Conservation (phyloP, 768 basidiomycete genomes). For the Rossbeevera mucosa region DNA sequence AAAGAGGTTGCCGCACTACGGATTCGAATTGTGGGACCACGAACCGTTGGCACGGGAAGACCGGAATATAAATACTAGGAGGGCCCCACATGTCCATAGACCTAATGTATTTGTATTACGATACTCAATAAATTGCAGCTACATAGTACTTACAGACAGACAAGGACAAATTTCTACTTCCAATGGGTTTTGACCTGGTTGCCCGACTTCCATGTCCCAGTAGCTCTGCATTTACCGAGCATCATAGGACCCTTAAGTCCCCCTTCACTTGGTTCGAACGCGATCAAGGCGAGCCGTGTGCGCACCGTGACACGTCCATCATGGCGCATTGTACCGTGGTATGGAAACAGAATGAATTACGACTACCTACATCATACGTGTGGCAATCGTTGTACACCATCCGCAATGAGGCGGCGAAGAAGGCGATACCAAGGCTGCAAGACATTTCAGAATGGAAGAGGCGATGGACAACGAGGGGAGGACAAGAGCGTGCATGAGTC, state of each 20-base stretch:
- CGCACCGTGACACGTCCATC: neutral
- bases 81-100: slow-evolving; percentile 16
- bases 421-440: no score
- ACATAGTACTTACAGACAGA: neutral
- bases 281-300: neutral
- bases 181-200: neutral
- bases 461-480: no score
- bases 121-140: neutral
- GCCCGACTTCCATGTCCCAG: no score
- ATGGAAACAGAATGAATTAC: neutral
- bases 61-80: neutral
- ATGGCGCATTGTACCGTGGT: neutral
- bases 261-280: no score
- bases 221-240: no score
- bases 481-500: no score
- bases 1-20: no score
- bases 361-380: neutral
- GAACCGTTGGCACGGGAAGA: neutral
- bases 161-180: neutral
- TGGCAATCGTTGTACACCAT: neutral
- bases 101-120: neutral
- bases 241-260: no score
- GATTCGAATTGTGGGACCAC: no score
- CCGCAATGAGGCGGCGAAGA: neutral
- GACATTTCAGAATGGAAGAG: no score